Base-by-base conservation (phyloP, 139 green algal species). In the Ettlia oleoabundans region DNA sequence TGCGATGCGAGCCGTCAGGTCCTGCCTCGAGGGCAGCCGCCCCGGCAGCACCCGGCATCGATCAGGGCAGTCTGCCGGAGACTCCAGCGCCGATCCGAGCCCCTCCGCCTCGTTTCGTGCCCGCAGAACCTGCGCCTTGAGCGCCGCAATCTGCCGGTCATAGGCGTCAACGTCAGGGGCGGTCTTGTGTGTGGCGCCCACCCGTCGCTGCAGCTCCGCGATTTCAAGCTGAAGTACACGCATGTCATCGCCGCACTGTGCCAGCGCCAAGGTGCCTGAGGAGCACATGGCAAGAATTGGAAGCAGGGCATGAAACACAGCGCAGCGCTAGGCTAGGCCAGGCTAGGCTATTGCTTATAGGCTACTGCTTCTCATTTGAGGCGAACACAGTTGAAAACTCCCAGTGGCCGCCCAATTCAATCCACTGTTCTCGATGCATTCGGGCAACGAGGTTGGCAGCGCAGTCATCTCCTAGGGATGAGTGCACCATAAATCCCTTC, bases 11-110 rank as follows among this genome's bases (percentile, higher is more conserved):
- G 89, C 91, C 4, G 61, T 75, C 37, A 98, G 87, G 89, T 98
- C 94, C 66, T 96, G 92, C 67, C 87, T 87, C 51, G 92, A 88
- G 1, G 94, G 93, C 19, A 95, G 92, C 81, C 89, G 92, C 32
- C 93, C 95, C 43, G 93, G 89, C 67, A 97, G 87, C 73, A 88
- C 38, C 19, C 92, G 86, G 89, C 89, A 96, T 22, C 93, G 82
- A 8, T 72, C 69, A 8, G 64, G 32, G 37, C 80, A 77, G 82
- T 95, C 96, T 52, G 82, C 52, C 3, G 95, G 94, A 76, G 91
- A 82, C 86, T 98, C 95, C 69, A 98, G 85, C 53, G 85, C 73
- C 33, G 87, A 55, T 32, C 68, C 83, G 18, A 97, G 88, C 76
- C 82, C 51, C 65, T 94, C 92, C 1, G 86, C 85, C 87, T 93